Conservation (phyloP, 2,329 filamentous ascomycete species). For the Hymenoscyphus repandus region DNA sequence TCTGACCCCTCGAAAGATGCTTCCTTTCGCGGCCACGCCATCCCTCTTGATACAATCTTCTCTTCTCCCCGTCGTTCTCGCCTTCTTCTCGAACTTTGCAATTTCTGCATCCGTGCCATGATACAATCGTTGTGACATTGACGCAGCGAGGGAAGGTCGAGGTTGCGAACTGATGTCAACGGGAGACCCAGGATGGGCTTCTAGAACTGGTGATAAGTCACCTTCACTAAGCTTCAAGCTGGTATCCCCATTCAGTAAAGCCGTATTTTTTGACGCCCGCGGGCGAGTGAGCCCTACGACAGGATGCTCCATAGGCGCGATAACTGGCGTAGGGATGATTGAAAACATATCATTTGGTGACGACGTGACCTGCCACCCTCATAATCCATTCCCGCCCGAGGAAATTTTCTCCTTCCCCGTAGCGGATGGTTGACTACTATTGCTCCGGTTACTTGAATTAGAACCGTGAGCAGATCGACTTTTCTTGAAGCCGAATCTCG, state of each 20-base stretch:
- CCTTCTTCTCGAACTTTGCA: conserved; percentile 20
- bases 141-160: conserved; percentile 22
- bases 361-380: conserved; percentile 54
- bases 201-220: conserved; percentile 25
- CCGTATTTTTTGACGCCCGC: conserved; percentile 15
- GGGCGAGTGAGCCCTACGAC: conserved; percentile 18
- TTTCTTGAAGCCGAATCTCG: conserved; percentile 55
- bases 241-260: conserved; percentile 24
- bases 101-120: conserved; percentile 22
- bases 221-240: conserved; percentile 28
- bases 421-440: conserved; percentile 28
- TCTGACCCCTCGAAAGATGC: conserved; percentile 6
- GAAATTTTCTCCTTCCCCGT: conserved; percentile 33
- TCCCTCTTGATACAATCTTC: conserved; percentile 27
- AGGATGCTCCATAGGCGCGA: conserved; percentile 25
- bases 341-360: conserved; percentile 35
- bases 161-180: conserved; percentile 25
- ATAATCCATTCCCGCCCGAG: conserved; percentile 41
- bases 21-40: conserved; percentile 30
- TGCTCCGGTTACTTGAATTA: conserved; percentile 35
- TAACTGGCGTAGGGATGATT: conserved; percentile 25
- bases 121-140: conserved; percentile 23
- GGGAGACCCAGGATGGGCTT: conserved; percentile 31
- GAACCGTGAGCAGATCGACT: conserved; percentile 40
- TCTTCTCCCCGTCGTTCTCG: conserved; percentile 17